Percentiles rank a stretch among this genome's conserved stretches.
Evolutionary conservation across 495 filamentous ascomycete genomes (phyloP).

Genomic region (Aspergillus leporis): DNA sequence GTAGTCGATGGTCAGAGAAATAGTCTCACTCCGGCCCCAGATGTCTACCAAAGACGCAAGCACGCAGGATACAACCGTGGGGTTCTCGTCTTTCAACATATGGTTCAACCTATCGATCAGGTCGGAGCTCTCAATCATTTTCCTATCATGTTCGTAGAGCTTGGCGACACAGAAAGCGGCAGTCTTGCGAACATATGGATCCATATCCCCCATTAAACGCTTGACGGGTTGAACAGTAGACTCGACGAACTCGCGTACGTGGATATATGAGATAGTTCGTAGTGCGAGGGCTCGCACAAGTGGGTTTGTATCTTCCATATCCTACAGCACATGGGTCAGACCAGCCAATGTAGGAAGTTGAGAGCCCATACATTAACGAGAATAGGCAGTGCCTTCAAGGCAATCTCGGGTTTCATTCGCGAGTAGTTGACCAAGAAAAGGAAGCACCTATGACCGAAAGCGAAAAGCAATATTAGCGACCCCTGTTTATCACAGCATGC

Average conservation of each 20-base stretch:
- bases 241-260: slow-evolving; percentile 95
- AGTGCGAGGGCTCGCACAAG: slow-evolving; percentile 90
- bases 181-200: slow-evolving; percentile 98
- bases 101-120: slow-evolving; percentile 89
- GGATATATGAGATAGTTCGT: slow-evolving; percentile 95
- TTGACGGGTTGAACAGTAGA: slow-evolving; percentile 84
- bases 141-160: slow-evolving; percentile 92
- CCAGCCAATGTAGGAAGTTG: slow-evolving; percentile 8
- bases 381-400: slow-evolving; percentile 87
- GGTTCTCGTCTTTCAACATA: slow-evolving; percentile 92
- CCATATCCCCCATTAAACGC: slow-evolving; percentile 77
- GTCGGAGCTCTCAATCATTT: slow-evolving; percentile 85
- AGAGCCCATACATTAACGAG: slow-evolving; percentile 68
- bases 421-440: slow-evolving; percentile 97
- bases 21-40: slow-evolving; percentile 95
- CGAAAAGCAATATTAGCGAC: slow-evolving; percentile 23
- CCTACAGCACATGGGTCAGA: slow-evolving; percentile 49
- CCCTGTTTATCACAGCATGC: slow-evolving; percentile 10
- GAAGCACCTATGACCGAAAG: slow-evolving; percentile 72
- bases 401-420: slow-evolving; percentile 90
- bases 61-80: slow-evolving; percentile 93
- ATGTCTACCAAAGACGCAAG: slow-evolving; percentile 94
- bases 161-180: slow-evolving; percentile 96
- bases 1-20: slow-evolving; percentile 98
- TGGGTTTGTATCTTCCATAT: slow-evolving; percentile 92